These are phyloP conservation scores for Backusella australiensis DNA, from an alignment of 192 early-diverging fungal species.

Conservation along the genomic window DNA sequence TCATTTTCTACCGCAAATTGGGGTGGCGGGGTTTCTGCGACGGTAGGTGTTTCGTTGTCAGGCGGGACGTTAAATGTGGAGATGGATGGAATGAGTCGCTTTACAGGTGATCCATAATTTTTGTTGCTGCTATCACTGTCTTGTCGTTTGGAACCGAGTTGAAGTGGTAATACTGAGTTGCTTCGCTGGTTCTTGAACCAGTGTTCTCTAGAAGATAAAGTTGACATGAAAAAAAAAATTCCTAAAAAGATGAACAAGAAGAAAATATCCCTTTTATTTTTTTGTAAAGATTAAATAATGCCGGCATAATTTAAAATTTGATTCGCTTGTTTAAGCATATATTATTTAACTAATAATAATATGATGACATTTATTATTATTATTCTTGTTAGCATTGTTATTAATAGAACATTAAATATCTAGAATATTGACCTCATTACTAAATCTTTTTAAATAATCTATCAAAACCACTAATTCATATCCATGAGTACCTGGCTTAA, in stretches of 20 bases:
- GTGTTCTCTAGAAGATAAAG: neutral
- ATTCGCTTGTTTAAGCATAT: neutral
- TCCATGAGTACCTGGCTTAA: neutral
- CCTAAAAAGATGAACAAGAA: neutral
- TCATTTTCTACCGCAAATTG: conserved; percentile 8
- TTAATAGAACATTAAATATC: neutral
- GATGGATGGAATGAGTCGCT: conserved; percentile 11
- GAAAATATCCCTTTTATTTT: neutral
- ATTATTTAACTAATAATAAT: neutral
- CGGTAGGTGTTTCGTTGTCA: neutral
- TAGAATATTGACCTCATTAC: neutral
- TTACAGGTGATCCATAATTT: conserved; percentile 2
- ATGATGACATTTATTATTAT: neutral
- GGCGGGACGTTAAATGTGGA: conserved; percentile 18
- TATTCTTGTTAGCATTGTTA: neutral
- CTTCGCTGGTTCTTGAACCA: neutral
- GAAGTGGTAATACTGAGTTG: neutral
- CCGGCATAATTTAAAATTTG: conserved; percentile 3
- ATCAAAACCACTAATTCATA: neutral
- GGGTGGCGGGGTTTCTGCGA: neutral
- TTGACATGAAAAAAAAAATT: neutral
- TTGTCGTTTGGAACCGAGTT: neutral
- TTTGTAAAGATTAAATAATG: neutral
- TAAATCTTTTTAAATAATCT: neutral
- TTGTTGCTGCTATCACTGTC: neutral